Base-by-base conservation (phyloP, 768 basidiomycete species). In the Lactifluus pinguis region DNA sequence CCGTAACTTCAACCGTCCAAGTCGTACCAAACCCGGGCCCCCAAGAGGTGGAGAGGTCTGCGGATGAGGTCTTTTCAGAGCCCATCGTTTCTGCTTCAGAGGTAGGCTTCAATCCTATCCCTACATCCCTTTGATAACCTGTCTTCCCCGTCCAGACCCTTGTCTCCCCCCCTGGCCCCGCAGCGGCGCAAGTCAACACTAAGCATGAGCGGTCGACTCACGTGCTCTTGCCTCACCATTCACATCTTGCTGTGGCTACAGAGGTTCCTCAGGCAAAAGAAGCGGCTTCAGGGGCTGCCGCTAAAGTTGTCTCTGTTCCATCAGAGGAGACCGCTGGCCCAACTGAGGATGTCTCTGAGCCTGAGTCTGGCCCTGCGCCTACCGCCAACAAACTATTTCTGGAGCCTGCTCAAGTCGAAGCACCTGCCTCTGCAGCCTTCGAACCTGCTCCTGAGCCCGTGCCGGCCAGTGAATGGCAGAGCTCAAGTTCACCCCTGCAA, bases 191-290 rank as follows among this genome's bases (percentile, higher is more conserved):
- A 34, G 32, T 19, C 32, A 34, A 41, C 51, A 3, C 29, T 14
- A 56, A 39, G 17, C 21, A 50, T 8, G 54, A 65, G 47, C 45
- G n/a, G 34, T 55, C 61, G 9, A 65, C 64, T n/a, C 61, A 65
- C 44, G 30, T 55, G 4, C 61, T 54, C 4, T 32, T 53, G 7
- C 45, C 17, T 45, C 17, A 34, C 6, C 42, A 10, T 15, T 21
- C 48, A 11, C 49, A 14, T 53, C 39, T 48, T 7, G 10, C 30
- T 19, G 48, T 54, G 17, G 36, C 53, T 17, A 41, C 29, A 7
- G 50, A 34, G 9, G 47, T 49, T 15, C 39, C 47, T 17, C 55
- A 41, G 11, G 53, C 49, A 9, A 48, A 49, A 14, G 42, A 50
- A n/a, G 59, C 48, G 1, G n/a, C 17, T 42, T 17, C 17, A 49